These are phyloP conservation scores for Volvox africanus DNA, from an alignment of 139 green algal genomes.

Conservation along the genomic window DNA sequence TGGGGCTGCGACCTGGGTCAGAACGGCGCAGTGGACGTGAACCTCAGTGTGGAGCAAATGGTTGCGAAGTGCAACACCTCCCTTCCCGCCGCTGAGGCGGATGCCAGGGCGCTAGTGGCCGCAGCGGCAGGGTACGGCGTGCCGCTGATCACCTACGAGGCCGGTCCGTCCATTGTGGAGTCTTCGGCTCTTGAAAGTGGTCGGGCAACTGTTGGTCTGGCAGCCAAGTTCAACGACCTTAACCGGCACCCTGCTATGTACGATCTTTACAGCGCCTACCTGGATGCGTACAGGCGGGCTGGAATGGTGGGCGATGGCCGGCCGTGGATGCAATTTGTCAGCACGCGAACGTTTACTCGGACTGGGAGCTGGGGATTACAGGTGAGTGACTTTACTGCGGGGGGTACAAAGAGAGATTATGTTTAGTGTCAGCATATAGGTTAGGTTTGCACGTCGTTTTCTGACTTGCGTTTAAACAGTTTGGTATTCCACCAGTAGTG, in stretches of 20 bases:
- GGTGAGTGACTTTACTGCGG: background rate
- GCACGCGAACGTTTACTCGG: background rate
- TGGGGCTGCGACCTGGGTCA: conserved; percentile 46
- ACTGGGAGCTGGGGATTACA: conserved; percentile 43
- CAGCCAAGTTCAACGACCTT: conserved; percentile 22
- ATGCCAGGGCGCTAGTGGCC: background rate
- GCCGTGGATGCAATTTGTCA: conserved; percentile 35
- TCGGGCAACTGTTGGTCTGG: background rate
- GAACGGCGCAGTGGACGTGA: conserved; percentile 32
- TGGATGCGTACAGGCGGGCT: background rate
- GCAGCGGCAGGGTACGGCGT: conserved; percentile 12
- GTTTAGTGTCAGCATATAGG: too few species aligned
- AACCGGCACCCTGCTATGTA: conserved; percentile 56
- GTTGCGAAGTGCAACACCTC: conserved; percentile 34
- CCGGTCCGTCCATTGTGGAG: conserved; percentile 47
- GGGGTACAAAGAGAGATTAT: too few species aligned
- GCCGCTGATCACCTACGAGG: conserved; percentile 54
- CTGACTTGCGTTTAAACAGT: too few species aligned
- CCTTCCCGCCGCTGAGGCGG: conserved; percentile 1
- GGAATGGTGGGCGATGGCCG: conserved; percentile 23
- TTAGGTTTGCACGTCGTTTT: too few species aligned
- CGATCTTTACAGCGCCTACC: conserved; percentile 36
- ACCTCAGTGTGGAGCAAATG: conserved; percentile 47
- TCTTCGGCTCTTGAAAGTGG: conserved; percentile 24
- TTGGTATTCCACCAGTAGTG: too few species aligned